These are phyloP conservation scores for Neoascochyta sp. DNA, from an alignment of 2,329 filamentous ascomycete species.

Conservation along the genomic window DNA sequence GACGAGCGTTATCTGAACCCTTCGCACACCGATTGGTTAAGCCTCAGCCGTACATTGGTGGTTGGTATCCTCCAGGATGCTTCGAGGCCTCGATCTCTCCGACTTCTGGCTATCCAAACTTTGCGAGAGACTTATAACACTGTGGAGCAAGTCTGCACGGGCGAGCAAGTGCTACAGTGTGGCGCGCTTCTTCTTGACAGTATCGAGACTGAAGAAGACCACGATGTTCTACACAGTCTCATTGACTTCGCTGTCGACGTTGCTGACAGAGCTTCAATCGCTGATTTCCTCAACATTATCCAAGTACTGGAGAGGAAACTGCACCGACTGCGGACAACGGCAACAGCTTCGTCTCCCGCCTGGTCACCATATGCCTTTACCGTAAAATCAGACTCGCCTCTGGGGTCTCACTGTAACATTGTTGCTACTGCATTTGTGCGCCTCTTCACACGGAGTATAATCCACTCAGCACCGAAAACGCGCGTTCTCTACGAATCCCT, in stretches of 20 bases:
- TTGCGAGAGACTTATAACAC: conserved; percentile 52
- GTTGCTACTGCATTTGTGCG: conserved; percentile 67
- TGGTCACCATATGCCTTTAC: conserved; percentile 17
- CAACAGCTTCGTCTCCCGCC: conserved; percentile 15
- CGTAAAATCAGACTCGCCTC: conserved; percentile 10
- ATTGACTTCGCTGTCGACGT: conserved; percentile 63
- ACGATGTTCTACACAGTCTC: conserved; percentile 60
- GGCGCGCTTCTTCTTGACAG: conserved; percentile 60
- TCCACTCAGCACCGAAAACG: conserved; percentile 62
- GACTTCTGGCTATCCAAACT: conserved; percentile 59
- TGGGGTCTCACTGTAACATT: conserved; percentile 62
- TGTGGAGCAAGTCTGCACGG: conserved; percentile 55
- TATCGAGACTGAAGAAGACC: conserved; percentile 61
- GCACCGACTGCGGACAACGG: conserved; percentile 16
- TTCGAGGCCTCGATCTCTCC: conserved; percentile 58
- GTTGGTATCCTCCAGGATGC: conserved; percentile 62
- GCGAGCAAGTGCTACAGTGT: conserved; percentile 56
- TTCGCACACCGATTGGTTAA: conserved; percentile 65
- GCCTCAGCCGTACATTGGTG: conserved; percentile 59
- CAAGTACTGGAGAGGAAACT: conserved; percentile 43
- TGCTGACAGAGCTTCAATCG: conserved; percentile 56
- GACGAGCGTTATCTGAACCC: conserved; percentile 69
- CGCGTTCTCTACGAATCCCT: conserved; percentile 43
- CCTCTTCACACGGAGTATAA: conserved; percentile 73
- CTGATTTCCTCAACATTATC: conserved; percentile 52